phyloP scores from a whole-genome alignment of 805 yeast species.

The Peterozyma toletana region DNA sequence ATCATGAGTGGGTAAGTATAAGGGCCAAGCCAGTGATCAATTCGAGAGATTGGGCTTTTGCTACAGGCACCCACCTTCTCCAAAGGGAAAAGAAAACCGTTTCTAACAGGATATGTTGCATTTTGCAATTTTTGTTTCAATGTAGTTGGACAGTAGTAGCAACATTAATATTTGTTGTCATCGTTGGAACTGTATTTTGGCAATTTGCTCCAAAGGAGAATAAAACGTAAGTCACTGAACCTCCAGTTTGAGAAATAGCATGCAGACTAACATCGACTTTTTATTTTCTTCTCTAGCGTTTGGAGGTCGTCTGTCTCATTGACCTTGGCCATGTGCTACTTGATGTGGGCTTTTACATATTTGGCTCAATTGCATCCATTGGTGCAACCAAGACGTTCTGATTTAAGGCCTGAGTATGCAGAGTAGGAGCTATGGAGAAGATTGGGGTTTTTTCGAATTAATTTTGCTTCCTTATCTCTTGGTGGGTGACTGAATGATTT shows the following conservation, averaged over 20 bases:
- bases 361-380: slow-evolving; percentile 84
- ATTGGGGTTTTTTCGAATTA: no score
- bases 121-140: slow-evolving; percentile 12
- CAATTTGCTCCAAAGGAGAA: slow-evolving; percentile 77
- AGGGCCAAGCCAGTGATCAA: no score
- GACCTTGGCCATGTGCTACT: slow-evolving; percentile 67
- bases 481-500: no score
- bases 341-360: slow-evolving; percentile 93
- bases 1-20: slow-evolving; percentile 14
- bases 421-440: slow-evolving; percentile 14
- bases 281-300: slow-evolving; percentile 26
- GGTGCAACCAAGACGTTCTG: slow-evolving; percentile 85
- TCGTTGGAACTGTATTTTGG: slow-evolving; percentile 69
- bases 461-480: no score
- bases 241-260: background rate
- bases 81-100: no score
- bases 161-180: slow-evolving; percentile 51
- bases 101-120: background rate
- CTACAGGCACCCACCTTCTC: no score
- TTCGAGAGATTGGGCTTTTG: no score
- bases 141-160: slow-evolving; percentile 63
- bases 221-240: slow-evolving; percentile 43
- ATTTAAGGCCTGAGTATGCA: slow-evolving; percentile 74
- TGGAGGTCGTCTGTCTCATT: slow-evolving; percentile 70
- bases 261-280: background rate